Percentiles rank a stretch among this genome's conserved stretches.
Conservation (phyloP, 768 basidiomycete genomes). For the Suillus plorans region DNA sequence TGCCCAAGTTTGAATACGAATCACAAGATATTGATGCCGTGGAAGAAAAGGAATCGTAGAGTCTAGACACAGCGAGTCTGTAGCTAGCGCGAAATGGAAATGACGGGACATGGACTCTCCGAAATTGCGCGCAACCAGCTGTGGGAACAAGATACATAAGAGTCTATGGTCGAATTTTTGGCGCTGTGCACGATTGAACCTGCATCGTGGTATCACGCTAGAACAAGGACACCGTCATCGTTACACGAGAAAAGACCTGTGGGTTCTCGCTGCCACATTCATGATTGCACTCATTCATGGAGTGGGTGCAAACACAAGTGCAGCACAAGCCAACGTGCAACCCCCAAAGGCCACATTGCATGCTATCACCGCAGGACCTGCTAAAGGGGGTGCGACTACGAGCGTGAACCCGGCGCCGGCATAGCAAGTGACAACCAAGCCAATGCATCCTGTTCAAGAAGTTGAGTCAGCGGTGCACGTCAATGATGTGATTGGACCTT, state of each 20-base stretch:
- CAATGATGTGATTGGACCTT: not conserved
- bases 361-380: conserved; percentile 19
- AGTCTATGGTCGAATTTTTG: not conserved
- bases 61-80: not conserved
- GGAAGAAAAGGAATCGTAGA: not conserved
- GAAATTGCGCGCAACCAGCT: too few species aligned
- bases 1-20: not conserved
- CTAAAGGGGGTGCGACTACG: conserved; percentile 17
- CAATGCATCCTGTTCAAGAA: conserved; percentile 23
- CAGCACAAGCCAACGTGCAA: conserved; percentile 26
- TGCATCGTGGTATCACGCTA: too few species aligned
- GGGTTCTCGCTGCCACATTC: not conserved
- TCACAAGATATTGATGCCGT: not conserved
- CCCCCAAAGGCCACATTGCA: conserved; percentile 23
- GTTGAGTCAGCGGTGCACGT: too few species aligned
- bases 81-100: not conserved
- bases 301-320: conserved; percentile 19
- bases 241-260: not conserved
- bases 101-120: not conserved
- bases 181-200: not conserved
- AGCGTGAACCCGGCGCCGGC: conserved; percentile 24
- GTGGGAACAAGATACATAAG: not conserved
- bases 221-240: too few species aligned
- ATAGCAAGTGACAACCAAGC: conserved; percentile 21
- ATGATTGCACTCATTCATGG: conserved; percentile 17